A percentile compares a stretch with the other conserved stretches of the same genome.
Evolutionary conservation across 2,329 filamentous ascomycete genomes (phyloP).

Genomic region (Erysiphe pulchra): DNA sequence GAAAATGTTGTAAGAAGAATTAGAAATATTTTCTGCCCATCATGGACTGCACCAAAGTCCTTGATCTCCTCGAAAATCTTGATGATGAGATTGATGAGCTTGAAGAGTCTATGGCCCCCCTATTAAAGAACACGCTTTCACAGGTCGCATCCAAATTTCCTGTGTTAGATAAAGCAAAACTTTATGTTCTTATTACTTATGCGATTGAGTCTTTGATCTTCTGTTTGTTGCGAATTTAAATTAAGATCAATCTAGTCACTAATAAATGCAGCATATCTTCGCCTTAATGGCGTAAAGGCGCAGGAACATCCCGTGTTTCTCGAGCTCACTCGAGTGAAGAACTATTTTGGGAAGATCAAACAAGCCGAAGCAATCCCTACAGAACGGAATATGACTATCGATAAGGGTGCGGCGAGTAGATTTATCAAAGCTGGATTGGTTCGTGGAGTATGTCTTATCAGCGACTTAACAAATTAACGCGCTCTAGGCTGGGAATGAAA

Average conservation of each 20-base stretch:
- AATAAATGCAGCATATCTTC: conserved; percentile 34
- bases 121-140: conserved; percentile 37
- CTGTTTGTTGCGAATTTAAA: conserved; percentile 23
- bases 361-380: conserved; percentile 31
- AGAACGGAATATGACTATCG: conserved; percentile 22
- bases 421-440: conserved; percentile 66
- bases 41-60: conserved; percentile 18
- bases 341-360: conserved; percentile 87
- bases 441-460: conserved; percentile 11
- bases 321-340: conserved; percentile 65
- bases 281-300: conserved; percentile 55
- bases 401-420: conserved; percentile 54
- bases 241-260: neutral
- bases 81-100: conserved; percentile 58
- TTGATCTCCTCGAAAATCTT: conserved; percentile 22
- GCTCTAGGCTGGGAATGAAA: conserved; percentile 18
- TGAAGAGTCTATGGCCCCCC: conserved; percentile 45
- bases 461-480: neutral
- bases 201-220: conserved; percentile 78
- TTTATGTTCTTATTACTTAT: conserved; percentile 72
- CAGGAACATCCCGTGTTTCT: conserved; percentile 63
- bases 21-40: neutral
- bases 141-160: conserved; percentile 55
- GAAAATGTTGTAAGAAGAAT: no score
- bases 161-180: conserved; percentile 82